A percentile compares a stretch with the other conserved stretches of the same genome.
These are phyloP conservation scores for Cardamine chenopodiifolia DNA, from an alignment of 345 rosid genomes.

Conservation along the genomic window DNA sequence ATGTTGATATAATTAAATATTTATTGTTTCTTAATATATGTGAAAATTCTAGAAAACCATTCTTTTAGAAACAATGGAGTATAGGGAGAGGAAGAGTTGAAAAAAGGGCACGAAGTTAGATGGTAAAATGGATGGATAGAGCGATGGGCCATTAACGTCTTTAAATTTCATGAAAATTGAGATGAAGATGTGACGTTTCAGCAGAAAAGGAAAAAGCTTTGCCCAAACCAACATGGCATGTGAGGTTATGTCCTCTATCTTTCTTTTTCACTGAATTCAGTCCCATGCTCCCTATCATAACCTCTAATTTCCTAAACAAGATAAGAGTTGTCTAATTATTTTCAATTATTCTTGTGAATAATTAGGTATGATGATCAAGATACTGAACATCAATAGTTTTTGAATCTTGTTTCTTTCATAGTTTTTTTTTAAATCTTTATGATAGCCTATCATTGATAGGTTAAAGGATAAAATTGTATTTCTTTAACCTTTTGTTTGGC, in stretches of 20 bases:
- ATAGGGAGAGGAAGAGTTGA: background rate
- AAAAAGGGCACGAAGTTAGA: conserved; percentile 30
- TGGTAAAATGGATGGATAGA: conserved; percentile 5
- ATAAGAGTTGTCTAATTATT: conserved; percentile 1
- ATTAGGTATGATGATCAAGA: conserved; percentile 7
- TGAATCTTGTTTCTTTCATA: background rate
- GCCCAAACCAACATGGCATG: conserved; percentile 36
- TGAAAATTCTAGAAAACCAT: no score
- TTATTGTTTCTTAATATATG: no score
- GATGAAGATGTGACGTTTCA: conserved; percentile 40
- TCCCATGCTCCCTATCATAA: conserved; percentile 22
- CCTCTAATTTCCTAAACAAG: conserved; percentile 23
- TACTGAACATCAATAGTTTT: background rate
- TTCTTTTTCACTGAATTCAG: conserved; percentile 9
- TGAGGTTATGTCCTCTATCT: conserved; percentile 28
- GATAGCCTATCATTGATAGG: no score
- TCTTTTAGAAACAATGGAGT: no score
- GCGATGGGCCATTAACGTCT: conserved; percentile 11
- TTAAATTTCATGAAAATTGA: conserved; percentile 21
- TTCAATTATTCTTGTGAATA: conserved; percentile 12
- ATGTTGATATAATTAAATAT: no score
- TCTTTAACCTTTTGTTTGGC: background rate
- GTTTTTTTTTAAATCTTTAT: no score
- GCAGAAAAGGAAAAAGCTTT: conserved; percentile 20
- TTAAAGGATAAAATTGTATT: background rate